These are phyloP conservation scores for Phytophthora nicotianae DNA, from an alignment of 352 stramenopile species.

Conservation along the genomic window DNA sequence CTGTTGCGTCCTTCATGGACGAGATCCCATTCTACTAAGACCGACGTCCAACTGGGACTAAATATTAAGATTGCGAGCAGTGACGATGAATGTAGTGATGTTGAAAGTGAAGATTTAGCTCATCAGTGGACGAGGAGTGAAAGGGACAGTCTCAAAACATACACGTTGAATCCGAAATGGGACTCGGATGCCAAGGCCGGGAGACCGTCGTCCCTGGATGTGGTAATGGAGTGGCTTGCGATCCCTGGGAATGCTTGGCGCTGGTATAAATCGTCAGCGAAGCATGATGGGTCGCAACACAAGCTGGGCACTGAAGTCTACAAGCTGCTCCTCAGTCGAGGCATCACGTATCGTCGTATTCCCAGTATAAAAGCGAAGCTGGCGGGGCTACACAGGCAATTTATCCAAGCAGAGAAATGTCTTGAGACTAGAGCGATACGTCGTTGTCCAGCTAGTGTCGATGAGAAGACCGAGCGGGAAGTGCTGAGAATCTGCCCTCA, in stretches of 20 bases:
- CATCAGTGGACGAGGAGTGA: not conserved
- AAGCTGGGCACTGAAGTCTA: conserved; percentile 14
- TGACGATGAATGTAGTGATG: not conserved
- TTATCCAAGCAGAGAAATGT: conserved; percentile 10
- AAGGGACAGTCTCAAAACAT: not conserved
- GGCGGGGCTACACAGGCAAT: conserved; percentile 1
- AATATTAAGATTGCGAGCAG: not conserved
- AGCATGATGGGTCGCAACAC: not conserved
- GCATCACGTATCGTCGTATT: conserved; percentile 9
- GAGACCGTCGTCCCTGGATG: conserved; percentile 6
- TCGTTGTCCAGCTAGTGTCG: not conserved
- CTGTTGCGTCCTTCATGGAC: not conserved
- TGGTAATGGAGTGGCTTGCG: conserved; percentile 22
- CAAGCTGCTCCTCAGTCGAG: conserved; percentile 7
- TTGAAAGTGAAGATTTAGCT: not conserved
- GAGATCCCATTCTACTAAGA: not conserved
- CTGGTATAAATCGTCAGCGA: not conserved
- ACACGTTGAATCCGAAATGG: not conserved
- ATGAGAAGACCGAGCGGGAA: not conserved
- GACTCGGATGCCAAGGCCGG: not conserved
- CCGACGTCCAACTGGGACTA: not conserved
- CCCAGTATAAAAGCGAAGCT: conserved; percentile 4
- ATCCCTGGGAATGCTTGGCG: conserved; percentile 11
- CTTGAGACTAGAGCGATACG: not conserved
- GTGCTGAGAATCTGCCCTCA: conserved; percentile 16